Base-by-base conservation (phyloP, 495 filamentous ascomycete genomes). In the Diplogelasinospora grovesii region DNA sequence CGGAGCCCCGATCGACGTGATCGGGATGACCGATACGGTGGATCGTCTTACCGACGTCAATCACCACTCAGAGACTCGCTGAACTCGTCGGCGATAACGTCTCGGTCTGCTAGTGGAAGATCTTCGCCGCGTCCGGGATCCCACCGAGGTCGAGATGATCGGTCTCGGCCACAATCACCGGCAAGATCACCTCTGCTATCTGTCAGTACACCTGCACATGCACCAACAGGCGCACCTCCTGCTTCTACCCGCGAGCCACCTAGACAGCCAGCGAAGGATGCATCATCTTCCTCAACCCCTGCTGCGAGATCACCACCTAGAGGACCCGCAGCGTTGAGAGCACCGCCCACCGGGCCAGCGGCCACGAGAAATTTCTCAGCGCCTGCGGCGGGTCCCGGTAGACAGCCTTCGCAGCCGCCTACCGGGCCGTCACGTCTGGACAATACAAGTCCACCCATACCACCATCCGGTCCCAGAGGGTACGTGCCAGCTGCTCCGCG, bases 381-480 rank as follows among this genome's bases (percentile, higher is more conserved):
- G 16, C 63, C 66, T 36, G 36, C 44, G 3, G 50, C 49, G 11
- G 45, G 45, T 43, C 11, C 56, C 54, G 31, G 48, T 51, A 11
- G 48, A 51, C 8, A 63, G 57, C 43, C 60, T 16, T 52, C 58
- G 10, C 54, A 52, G 8, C 39, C 49, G 0, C 55, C 66, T 7
- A 50, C 45, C 31, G 55, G 45, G 6, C 50, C 54, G 7, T 50
- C 53, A 18, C 59, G 65, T 37, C 45, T 56, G 11, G 66, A 63
- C 15, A 58, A 55, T 13, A 46, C 54, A 7, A 67, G 60, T 26
- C 58, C 65, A 1, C 54, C 56, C 14, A 55, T 62, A 2, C 66
- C 68, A 5, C 68, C 68, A 0, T 50, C 69, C 0, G 69, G 69
- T n/a, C 69, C 69, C 1, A 56, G 69, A 22, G 66, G 66, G 10